Evolutionary conservation across 2,329 filamentous ascomycete genomes (phyloP).

Genomic region (Blastomyces percursus): DNA sequence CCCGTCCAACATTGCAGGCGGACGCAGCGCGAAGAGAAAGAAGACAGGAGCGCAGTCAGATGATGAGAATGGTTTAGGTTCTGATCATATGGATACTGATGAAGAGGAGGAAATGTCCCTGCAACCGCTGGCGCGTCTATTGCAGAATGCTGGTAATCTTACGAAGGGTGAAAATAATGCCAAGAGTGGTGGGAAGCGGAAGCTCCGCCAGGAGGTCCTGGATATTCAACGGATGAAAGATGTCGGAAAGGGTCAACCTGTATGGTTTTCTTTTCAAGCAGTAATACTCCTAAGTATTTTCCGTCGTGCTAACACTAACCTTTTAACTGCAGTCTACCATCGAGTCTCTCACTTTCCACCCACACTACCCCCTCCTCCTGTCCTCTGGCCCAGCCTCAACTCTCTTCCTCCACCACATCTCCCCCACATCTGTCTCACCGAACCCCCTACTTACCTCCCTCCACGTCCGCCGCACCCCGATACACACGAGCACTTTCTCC

Average conservation of each 20-base stretch:
- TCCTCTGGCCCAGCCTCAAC: constrained; percentile 79
- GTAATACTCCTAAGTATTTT: background rate
- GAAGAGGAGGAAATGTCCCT: constrained; percentile 54
- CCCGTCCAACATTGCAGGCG: constrained; percentile 32
- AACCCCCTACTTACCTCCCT: constrained; percentile 87
- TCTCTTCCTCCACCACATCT: constrained; percentile 80
- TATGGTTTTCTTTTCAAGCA: constrained; percentile 26
- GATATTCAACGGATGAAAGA: constrained; percentile 85
- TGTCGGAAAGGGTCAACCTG: constrained; percentile 64
- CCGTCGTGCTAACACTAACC: constrained; percentile 8
- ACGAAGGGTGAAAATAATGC: constrained; percentile 39
- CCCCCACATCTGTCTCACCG: constrained; percentile 61
- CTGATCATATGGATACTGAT: constrained; percentile 45
- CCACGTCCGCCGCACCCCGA: constrained; percentile 71
- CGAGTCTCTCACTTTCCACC: constrained; percentile 79
- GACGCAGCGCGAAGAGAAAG: constrained; percentile 39
- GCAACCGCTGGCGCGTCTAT: constrained; percentile 66
- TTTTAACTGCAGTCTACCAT: constrained; percentile 49
- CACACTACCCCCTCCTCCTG: constrained; percentile 73
- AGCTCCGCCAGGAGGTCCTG: constrained; percentile 73
- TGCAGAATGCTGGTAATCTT: constrained; percentile 63
- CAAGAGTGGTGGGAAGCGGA: constrained; percentile 49
- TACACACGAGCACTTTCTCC: constrained; percentile 73
- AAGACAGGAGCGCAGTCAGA: constrained; percentile 22
- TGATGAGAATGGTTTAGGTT: constrained; percentile 35